Conservation (phyloP, 1,284 basidiomycete species). For the Ceratobasidium sp. region DNA sequence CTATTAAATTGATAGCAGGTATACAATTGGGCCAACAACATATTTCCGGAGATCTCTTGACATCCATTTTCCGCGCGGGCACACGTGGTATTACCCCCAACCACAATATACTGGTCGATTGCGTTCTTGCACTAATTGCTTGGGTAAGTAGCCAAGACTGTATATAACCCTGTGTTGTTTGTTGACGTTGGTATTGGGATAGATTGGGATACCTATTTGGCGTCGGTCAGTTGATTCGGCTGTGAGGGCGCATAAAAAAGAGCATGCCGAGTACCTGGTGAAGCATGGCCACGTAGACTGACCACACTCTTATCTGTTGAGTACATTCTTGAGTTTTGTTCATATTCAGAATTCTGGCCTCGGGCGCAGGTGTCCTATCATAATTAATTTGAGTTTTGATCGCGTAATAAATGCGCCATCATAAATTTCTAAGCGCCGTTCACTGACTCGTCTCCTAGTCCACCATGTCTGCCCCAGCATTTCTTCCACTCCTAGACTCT, state of each 20-base stretch:
- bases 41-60: constrained; percentile 74
- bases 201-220: constrained; percentile 55
- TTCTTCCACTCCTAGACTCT: constrained; percentile 53
- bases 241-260: constrained; percentile 39
- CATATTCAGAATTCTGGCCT: too few species aligned
- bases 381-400: constrained; percentile 10
- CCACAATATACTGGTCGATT: constrained; percentile 66
- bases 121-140: constrained; percentile 55
- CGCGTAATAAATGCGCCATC: constrained; percentile 24
- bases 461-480: constrained; percentile 48
- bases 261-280: constrained; percentile 42
- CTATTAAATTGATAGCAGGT: constrained; percentile 54
- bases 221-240: constrained; percentile 44
- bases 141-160: constrained; percentile 52
- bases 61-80: constrained; percentile 69
- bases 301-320: neutral
- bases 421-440: constrained; percentile 38
- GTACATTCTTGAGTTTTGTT: neutral
- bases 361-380: neutral
- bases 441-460: constrained; percentile 8
- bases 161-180: neutral
- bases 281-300: constrained; percentile 32
- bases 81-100: constrained; percentile 72
- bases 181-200: neutral
- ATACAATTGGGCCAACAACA: constrained; percentile 74